Evolutionary conservation across 2,329 filamentous ascomycete species (phyloP), one percentile per base, ranked within the genome.

Genomic region (Cordyceps cicadae): DNA sequence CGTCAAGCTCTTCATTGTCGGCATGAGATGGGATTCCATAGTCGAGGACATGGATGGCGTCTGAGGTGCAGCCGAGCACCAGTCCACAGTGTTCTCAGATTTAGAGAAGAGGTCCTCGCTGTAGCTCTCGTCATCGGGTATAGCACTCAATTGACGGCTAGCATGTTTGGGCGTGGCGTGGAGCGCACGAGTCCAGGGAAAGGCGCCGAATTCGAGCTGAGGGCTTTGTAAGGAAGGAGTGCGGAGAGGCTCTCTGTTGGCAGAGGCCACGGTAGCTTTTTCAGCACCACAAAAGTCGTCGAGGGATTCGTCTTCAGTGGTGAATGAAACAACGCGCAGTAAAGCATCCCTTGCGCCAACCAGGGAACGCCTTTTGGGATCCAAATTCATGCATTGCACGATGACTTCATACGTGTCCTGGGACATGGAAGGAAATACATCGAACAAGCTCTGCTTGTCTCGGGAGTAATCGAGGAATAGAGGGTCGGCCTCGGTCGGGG

Each of bases 381-480:
- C 93, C 67, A 99, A 77, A 68, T 90, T 90, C 84, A 99, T 85
- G 73, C 90, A 95, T 75, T 96, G 84, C 57, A 87, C 86, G 74
- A 99, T 86, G 66, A 99, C 90, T 74, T 97, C 92, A 70, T 90
- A 99, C 0, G 94, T 97, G 74, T 99, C 94, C 74, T 96, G 91
- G 54, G 93, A 97, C 93, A 99, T 96, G 74, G 90, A 92, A 45
- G 94, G 92, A 75, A 99, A 99, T 69, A 97, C 90, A 73, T 99
- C 94, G 72, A 99, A 99, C 62, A 99, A 84, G 46, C 90, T 95
- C 75, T 97, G 92, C 74, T 92, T 92, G 77, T 99, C 93, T 62
- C 89, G 87, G 55, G 88, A 89, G 72, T 95, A 99, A 75, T 99
- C 94, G 64, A 92, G 81, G 76, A 96, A 99, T 54, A 99, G 79